Conservation (phyloP, 1,284 basidiomycete genomes). For the Trichosporon sp. region DNA sequence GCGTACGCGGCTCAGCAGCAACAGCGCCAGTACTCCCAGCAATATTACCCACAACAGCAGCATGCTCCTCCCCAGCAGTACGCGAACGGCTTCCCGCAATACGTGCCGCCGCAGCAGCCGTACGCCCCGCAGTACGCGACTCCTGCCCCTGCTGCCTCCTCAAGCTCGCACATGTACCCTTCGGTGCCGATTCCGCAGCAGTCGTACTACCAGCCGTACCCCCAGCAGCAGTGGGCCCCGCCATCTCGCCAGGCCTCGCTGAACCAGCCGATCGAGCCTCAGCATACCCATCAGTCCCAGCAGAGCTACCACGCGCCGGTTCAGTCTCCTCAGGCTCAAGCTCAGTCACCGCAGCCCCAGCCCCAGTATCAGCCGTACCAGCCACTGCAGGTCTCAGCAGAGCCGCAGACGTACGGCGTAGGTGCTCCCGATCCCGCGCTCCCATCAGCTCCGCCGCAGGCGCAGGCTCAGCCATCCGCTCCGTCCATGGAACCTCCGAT, state of each 20-base stretch:
- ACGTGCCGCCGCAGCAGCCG: slow-evolving; percentile 12
- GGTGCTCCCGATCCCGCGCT: slow-evolving; percentile 5
- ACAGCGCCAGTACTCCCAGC: slow-evolving; percentile 28
- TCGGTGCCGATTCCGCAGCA: slow-evolving; percentile 22
- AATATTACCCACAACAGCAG: slow-evolving; percentile 12
- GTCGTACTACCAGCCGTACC: slow-evolving; percentile 27
- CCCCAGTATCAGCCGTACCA: slow-evolving; percentile 1
- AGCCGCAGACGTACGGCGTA: slow-evolving; percentile 15
- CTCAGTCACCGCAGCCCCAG: slow-evolving; percentile 35
- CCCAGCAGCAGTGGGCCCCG: slow-evolving; percentile 29
- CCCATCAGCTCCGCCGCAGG: neutral
- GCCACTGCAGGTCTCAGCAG: slow-evolving; percentile 5
- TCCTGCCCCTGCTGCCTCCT: neutral
- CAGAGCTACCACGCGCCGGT: slow-evolving; percentile 61
- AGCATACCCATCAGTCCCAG: slow-evolving; percentile 34
- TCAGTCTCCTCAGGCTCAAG: slow-evolving; percentile 58
- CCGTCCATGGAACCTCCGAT: neutral
- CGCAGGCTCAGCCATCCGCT: neutral
- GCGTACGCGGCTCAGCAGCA: slow-evolving; percentile 43
- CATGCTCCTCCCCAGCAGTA: slow-evolving; percentile 14
- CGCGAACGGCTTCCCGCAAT: slow-evolving; percentile 1
- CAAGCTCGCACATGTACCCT: slow-evolving; percentile 28
- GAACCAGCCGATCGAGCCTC: slow-evolving; percentile 3
- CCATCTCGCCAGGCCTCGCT: slow-evolving; percentile 26
- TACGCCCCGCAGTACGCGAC: slow-evolving; percentile 13